These are phyloP conservation scores for Ilex aquifolium DNA, from an alignment of 257 asterid genomes.

Conservation along the genomic window DNA sequence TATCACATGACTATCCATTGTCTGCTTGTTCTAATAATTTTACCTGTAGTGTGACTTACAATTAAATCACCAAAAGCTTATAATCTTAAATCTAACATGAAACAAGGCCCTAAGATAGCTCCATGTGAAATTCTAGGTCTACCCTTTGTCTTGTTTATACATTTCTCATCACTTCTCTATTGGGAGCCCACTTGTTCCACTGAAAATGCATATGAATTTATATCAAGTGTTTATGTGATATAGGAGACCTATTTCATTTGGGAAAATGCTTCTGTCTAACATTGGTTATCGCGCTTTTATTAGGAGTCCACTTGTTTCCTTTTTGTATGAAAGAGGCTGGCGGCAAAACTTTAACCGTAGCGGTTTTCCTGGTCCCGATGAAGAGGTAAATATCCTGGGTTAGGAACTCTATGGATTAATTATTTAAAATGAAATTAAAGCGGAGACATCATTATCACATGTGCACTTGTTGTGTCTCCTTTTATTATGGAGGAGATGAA, in stretches of 20 bases:
- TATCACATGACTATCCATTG: too few species aligned
- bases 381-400: conserved; percentile 60
- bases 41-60: too few species aligned
- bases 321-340: conserved; percentile 97
- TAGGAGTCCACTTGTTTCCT: conserved; percentile 96
- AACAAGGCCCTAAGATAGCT: too few species aligned
- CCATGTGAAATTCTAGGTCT: too few species aligned
- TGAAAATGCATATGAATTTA: too few species aligned
- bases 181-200: too few species aligned
- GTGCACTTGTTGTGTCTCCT: not conserved
- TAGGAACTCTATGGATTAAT: not conserved
- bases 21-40: too few species aligned
- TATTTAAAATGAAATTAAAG: conserved; percentile 1
- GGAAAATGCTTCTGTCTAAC: conserved; percentile 16
- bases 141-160: too few species aligned
- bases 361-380: conserved; percentile 96
- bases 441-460: not conserved
- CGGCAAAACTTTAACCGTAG: conserved; percentile 79
- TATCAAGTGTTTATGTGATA: too few species aligned
- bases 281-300: conserved; percentile 11
- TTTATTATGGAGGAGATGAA: not conserved
- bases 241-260: not conserved
- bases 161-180: too few species aligned
- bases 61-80: too few species aligned
- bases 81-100: too few species aligned